phyloP scores from a whole-genome alignment of 352 stramenopile genomes.

The Thraustochytrium sp. region DNA sequence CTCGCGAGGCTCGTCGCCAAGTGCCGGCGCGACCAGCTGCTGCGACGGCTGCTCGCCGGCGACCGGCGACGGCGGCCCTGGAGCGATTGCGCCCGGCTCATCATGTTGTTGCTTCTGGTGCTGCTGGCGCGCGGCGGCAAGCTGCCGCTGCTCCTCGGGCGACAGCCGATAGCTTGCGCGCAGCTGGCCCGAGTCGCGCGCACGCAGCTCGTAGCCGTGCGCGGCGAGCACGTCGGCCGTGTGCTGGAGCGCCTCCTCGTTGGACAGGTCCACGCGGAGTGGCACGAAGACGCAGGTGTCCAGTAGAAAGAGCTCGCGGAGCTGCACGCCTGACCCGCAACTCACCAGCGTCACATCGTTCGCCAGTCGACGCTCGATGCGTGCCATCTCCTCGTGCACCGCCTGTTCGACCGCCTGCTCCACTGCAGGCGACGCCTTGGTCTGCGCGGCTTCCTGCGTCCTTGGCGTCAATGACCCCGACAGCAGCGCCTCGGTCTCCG shows the following conservation, averaged over 20 bases:
- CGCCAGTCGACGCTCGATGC: neutral
- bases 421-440: neutral
- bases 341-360: conserved; percentile 11
- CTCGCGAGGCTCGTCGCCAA: neutral
- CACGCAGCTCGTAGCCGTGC: conserved; percentile 3
- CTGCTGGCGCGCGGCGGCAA: neutral
- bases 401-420: neutral
- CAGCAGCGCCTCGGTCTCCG: neutral
- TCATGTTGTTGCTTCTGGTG: neutral
- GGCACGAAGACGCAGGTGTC: neutral
- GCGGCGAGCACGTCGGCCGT: neutral
- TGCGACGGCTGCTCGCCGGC: neutral
- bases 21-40: neutral
- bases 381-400: neutral
- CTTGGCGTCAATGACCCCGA: neutral
- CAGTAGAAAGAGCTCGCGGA: conserved; percentile 26
- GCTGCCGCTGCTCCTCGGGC: neutral
- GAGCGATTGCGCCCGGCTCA: neutral
- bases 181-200: neutral
- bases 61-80: neutral
- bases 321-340: neutral
- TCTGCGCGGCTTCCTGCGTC: neutral
- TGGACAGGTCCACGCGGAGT: neutral
- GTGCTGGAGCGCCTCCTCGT: neutral
- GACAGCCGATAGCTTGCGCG: neutral